These are phyloP conservation scores for Amphicarpaea edgeworthii DNA, from an alignment of 306 rosid genomes.

Conservation along the genomic window DNA sequence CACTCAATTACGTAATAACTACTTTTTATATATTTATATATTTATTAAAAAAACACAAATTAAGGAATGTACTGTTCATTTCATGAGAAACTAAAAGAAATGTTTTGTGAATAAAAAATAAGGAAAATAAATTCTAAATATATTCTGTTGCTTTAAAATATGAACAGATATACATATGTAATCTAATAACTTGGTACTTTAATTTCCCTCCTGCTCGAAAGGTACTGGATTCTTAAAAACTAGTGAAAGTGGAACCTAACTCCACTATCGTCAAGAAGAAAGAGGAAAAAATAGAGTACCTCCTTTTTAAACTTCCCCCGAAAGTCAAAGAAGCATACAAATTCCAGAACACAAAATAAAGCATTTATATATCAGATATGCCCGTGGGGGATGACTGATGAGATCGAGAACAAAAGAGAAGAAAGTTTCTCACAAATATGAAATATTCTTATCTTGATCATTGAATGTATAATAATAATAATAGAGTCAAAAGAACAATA, in stretches of 20 bases:
- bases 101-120: neutral
- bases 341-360: constrained; percentile 25
- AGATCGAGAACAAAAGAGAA: neutral
- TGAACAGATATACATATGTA: neutral
- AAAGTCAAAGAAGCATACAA: constrained; percentile 22
- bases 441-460: constrained; percentile 9
- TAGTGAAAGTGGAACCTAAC: constrained; percentile 36
- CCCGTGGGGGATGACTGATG: neutral
- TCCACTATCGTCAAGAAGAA: constrained; percentile 18
- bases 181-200: neutral
- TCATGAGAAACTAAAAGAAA: neutral
- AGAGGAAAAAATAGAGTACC: neutral
- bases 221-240: constrained; percentile 30
- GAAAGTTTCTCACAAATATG: neutral
- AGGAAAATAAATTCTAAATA: neutral
- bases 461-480: neutral
- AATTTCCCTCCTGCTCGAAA: neutral
- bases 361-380: constrained; percentile 1
- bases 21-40: neutral
- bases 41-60: neutral
- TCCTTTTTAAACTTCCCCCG: neutral
- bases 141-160: neutral
- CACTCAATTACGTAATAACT: neutral
- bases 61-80: neutral
- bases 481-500: neutral